Evolutionary conservation across 2,329 filamentous ascomycete genomes (phyloP).

Genomic region (Diaporthe citrichinensis): DNA sequence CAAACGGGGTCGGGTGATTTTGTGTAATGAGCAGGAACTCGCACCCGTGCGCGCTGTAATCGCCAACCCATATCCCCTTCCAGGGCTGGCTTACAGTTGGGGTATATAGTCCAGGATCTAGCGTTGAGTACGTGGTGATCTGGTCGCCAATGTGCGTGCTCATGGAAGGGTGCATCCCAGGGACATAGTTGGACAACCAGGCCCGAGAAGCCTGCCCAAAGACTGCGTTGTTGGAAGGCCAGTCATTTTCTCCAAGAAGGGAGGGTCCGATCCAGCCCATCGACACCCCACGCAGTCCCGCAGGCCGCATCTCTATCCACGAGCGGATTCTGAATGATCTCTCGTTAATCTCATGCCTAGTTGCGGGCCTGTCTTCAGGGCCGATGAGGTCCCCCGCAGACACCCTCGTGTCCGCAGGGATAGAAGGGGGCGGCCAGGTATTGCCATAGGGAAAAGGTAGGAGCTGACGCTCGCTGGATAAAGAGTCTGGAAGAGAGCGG

Average conservation of each 20-base stretch:
- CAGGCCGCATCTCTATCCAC: slow-evolving; percentile 77
- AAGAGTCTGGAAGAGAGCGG: slow-evolving; percentile 59
- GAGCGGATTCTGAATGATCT: slow-evolving; percentile 80
- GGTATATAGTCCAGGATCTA: slow-evolving; percentile 82
- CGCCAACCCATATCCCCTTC: slow-evolving; percentile 92
- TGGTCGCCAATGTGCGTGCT: slow-evolving; percentile 68
- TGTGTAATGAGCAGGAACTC: slow-evolving; percentile 91
- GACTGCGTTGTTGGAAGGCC: slow-evolving; percentile 39
- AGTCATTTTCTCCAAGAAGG: slow-evolving; percentile 19
- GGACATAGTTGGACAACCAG: slow-evolving; percentile 40
- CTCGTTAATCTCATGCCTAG: slow-evolving; percentile 74
- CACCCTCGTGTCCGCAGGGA: slow-evolving; percentile 75
- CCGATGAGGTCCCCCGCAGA: slow-evolving; percentile 50
- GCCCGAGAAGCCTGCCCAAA: slow-evolving; percentile 42
- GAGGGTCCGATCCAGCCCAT: slow-evolving; percentile 17
- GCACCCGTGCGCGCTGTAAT: slow-evolving; percentile 89
- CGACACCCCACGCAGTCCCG: slow-evolving; percentile 42
- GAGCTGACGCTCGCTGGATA: slow-evolving; percentile 50
- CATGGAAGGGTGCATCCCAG: slow-evolving; percentile 44
- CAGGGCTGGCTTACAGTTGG: slow-evolving; percentile 86
- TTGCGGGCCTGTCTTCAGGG: slow-evolving; percentile 57
- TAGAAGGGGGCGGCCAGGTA: slow-evolving; percentile 82
- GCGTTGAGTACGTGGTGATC: slow-evolving; percentile 76
- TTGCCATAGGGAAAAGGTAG: slow-evolving; percentile 60
- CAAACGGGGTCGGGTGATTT: slow-evolving; percentile 64